phyloP scores from a whole-genome alignment of 768 basidiomycete genomes.

The Boletus reticuloceps region DNA sequence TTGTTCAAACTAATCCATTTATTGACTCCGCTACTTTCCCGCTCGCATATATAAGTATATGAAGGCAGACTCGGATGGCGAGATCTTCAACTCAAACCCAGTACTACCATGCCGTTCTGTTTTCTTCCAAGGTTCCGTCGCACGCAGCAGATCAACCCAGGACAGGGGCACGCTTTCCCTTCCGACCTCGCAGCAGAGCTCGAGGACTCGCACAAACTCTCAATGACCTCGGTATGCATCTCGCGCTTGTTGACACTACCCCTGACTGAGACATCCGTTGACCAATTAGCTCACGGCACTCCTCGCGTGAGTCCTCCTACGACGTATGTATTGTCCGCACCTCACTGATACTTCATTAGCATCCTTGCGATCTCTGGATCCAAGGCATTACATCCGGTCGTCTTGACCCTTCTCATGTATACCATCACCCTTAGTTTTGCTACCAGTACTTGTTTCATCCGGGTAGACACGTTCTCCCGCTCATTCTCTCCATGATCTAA shows the following conservation, averaged over 20 bases:
- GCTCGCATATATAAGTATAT: no score
- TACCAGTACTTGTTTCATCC: slow-evolving; percentile 5
- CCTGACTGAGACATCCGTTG: neutral
- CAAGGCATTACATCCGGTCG: neutral
- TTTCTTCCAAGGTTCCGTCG: neutral
- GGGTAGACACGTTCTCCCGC: neutral
- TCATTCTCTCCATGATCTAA: neutral
- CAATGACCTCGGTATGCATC: neutral
- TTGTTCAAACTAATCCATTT: no score
- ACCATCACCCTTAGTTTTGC: slow-evolving; percentile 22
- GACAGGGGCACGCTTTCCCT: neutral
- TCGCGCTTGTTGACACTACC: neutral
- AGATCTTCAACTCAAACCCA: no score
- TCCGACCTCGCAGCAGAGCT: neutral
- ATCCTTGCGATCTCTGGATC: slow-evolving; percentile 13
- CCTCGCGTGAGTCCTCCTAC: slow-evolving; percentile 13
- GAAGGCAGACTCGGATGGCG: no score
- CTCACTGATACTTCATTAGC: neutral
- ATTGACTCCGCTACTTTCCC: no score
- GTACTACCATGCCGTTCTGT: neutral
- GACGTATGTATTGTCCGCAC: neutral
- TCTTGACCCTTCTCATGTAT: slow-evolving; percentile 22
- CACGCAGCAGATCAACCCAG: neutral
- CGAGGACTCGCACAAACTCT: neutral
- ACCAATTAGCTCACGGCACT: slow-evolving; percentile 12